Base-by-base conservation (phyloP, 1,139 yeast genomes). In the Geotrichum europaeum region DNA sequence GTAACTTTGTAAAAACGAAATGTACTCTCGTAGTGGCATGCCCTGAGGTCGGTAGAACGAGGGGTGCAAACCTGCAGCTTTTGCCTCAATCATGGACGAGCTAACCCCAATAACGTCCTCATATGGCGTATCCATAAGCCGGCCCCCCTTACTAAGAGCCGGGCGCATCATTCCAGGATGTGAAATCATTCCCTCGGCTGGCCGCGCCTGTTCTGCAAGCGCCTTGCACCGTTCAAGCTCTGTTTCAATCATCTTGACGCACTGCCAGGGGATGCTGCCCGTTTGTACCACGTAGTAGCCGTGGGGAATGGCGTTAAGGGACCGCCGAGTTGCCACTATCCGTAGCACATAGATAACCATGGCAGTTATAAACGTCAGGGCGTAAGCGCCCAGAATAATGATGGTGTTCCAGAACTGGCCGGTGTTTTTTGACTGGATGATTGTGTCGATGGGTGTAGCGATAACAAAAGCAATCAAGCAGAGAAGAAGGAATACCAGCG, bases 371-470 rank as follows among this genome's bases (percentile, higher is more conserved):
- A 84, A 75, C 64, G 87, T 84, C 3, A 84, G 75, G 4, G 84
- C 89, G 68, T 89, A 81, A 10, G 87, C 90, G 56, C 84, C 83
- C 24, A 89, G 84, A 45, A 91, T 91, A 65, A 88, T 86, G 65
- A 88, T 85, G 20, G 87, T 81, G 70, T 89, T 87, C 72, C 89
- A 75, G 12, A 81, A 84, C 65, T 82, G 83, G 61, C 82, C 82
- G 24, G 81, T 75, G 1, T 83, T 74, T 51, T 80, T 76, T 1
- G 92, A 84, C 72, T 86, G 92, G 1, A 83, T 82, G 63, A 87
- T 81, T 55, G 87, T 84, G 72, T 89, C 96, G n/a, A 87, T 79
- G 1, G 91, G 91, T 0, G 91, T 81, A 7, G 86, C 88, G 2
- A 86, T 77, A 12, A 85, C 76, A 62, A 88, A 81, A 1, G 84